Evolutionary conservation across 1,284 basidiomycete species (phyloP), one percentile per base, ranked within the genome.

Genomic region (Peniophora sp.): DNA sequence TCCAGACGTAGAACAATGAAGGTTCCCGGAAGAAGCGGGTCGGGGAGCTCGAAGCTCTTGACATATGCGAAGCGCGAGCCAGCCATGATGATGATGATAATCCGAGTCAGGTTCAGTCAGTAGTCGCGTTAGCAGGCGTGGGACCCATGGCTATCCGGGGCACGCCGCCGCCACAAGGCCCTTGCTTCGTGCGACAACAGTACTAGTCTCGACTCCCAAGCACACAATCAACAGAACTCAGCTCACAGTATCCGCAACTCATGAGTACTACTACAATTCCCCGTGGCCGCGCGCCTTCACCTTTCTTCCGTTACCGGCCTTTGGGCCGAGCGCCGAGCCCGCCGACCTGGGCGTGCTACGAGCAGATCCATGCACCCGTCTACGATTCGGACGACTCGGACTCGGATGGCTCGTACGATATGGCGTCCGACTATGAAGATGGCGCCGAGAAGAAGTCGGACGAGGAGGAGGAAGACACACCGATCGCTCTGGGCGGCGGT

Each of bases 11-110:
- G 79, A 35, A 98, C 74, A 58, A 97, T 79, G 68, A 84, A 96
- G 8, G 90, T 91, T 12, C 81, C 84, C 0, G 91, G 95, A 2
- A 98, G 71, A 8, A 97, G 74, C 0, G 80, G 73, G 66, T 99
- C 96, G 1, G 91, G 86, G 0, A 92, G 80, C 69, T 99, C 96
- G 63, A 90, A 98, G 48, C 79, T 79, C 56, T 85, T 83, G 23
- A 98, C 96, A 66, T 99, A 97, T 48, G 89, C 87, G 61, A 86
- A 99, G 61, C 83, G 87, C 11, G 91, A 89, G 56, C 91, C 92
- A 20, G 96, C 94, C 97, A 99, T 96, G 36, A 45, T 27, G 46
- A 8, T 20, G 38, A n/a, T 17, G 16, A n/a, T n/a, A 20, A 41
- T n/a, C 16, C n/a, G n/a, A 20, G 38, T 41, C 38, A 41, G n/a